Base-by-base conservation (phyloP, 2,329 filamentous ascomycete species). In the Penicillium sp. region DNA sequence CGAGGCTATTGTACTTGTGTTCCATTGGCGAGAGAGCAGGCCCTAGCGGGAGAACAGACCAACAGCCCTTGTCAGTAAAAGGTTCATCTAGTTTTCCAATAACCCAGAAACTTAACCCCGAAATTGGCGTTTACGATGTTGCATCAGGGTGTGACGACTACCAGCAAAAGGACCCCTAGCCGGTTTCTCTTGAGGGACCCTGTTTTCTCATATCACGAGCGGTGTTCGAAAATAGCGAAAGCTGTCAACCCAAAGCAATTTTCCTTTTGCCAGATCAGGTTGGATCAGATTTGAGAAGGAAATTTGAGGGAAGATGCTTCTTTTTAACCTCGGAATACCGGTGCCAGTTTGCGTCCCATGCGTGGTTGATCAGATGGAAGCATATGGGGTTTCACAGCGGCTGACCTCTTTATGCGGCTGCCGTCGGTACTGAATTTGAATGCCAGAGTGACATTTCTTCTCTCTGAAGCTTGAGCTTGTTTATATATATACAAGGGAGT, bases 311-410 rank as follows among this genome's bases (percentile, higher is more conserved):
- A 53, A 59, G 29, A 23, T 50, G 45, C 34, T 53, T 51, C 60
- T 53, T 59, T 55, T 57, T 45, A 46, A 59, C 49, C 36, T 41
- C 36, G 29, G 19, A 36, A 29, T 46, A 33, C 31, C 23, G 44
- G 50, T 57, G 50, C 53, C 56, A 55, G 57, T 62, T 59, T 57
- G 55, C 49, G 52, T 61, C 62, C 60, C 62, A 68, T 70, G 67
- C 67, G 58, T 62, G 65, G 67, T 68, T 68, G 68, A 72, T 72
- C 71, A 72, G 68, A 72, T 65, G 69, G 57, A 66, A 65, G 64
- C 62, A 58, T 62, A 60, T 65, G 59, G 67, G 65, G 71, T 73
- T 71, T 68, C 71, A 73, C 71, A 72, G 69, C 70, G 70, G 71
- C 71, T 73, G 70, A 72, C 68, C 65, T 67, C 59, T 68, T 65